A percentile compares a stretch with the other conserved stretches of the same genome.
phyloP scores from a whole-genome alignment of 2,329 filamentous ascomycete genomes.

The Cladosporium oxysporum region DNA sequence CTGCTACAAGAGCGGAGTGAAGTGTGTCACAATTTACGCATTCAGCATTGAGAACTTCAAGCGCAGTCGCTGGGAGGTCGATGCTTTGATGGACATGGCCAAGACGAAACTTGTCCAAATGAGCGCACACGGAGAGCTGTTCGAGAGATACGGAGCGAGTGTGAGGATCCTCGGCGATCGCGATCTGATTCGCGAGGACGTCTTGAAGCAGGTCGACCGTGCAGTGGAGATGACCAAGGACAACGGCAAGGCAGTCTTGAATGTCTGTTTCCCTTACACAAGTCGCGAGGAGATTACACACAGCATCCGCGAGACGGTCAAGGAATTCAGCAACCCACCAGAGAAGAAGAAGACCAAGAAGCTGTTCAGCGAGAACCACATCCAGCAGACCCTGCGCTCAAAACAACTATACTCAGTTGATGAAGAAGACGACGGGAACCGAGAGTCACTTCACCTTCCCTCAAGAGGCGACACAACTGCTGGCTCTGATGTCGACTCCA shows the following conservation, averaged over 20 bases:
- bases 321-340: conserved; percentile 75
- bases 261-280: conserved; percentile 98
- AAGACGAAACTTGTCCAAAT: conserved; percentile 93
- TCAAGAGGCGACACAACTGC: conserved; percentile 1
- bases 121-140: conserved; percentile 85
- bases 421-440: conserved; percentile 47
- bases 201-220: conserved; percentile 82
- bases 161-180: conserved; percentile 84
- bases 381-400: conserved; percentile 66
- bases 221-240: conserved; percentile 83
- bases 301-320: conserved; percentile 82
- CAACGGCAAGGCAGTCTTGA: conserved; percentile 76
- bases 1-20: conserved; percentile 96
- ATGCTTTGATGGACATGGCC: conserved; percentile 95
- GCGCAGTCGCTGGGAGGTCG: conserved; percentile 91
- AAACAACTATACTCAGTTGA: conserved; percentile 36
- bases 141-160: conserved; percentile 88
- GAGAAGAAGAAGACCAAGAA: conserved; percentile 54
- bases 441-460: background rate
- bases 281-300: conserved; percentile 93
- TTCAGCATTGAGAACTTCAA: conserved; percentile 99
- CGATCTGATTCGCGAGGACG: conserved; percentile 80
- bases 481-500: conserved; percentile 18
- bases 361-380: conserved; percentile 19
- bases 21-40: conserved; percentile 95